These are phyloP conservation scores for Reutealis trisperma DNA, from an alignment of 345 rosid species.

Conservation along the genomic window DNA sequence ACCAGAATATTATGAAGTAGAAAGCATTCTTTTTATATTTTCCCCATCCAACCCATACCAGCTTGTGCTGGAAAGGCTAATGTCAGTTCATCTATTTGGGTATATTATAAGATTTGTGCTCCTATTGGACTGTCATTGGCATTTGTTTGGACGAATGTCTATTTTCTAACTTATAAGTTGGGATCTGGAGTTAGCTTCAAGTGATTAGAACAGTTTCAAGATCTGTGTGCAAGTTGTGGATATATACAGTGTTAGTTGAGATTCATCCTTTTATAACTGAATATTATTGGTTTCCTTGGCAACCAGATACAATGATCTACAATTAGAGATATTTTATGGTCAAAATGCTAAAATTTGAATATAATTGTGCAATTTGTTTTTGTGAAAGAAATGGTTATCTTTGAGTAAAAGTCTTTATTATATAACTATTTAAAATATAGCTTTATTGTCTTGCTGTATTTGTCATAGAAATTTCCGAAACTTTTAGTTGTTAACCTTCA, in stretches of 20 bases:
- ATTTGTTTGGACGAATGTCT: not conserved
- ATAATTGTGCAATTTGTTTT: slow-evolving; percentile 17
- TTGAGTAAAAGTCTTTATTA: not conserved
- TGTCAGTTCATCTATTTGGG: not conserved
- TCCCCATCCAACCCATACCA: not conserved
- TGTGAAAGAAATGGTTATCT: slow-evolving; percentile 15
- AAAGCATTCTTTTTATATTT: not conserved
- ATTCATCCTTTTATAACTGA: slow-evolving; percentile 5
- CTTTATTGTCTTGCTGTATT: not conserved
- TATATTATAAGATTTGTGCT: not conserved
- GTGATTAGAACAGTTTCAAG: not conserved
- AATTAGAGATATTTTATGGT: not conserved
- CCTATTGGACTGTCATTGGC: not conserved
- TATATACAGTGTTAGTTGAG: not conserved
- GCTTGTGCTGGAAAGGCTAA: not conserved
- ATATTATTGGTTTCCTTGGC: not conserved
- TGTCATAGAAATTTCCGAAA: not conserved
- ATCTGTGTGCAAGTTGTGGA: slow-evolving; percentile 9
- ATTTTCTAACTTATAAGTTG: slow-evolving; percentile 4
- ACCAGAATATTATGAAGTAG: slow-evolving; percentile 6
- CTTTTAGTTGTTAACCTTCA: slow-evolving; percentile 7
- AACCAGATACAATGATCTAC: not conserved
- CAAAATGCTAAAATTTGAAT: not conserved
- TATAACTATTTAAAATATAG: not conserved
- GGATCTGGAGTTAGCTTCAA: not conserved